A percentile compares a stretch with the other conserved stretches of the same genome.
Evolutionary conservation across 148 eudicot species (phyloP).

Genomic region (Amaranthus cruentus): DNA sequence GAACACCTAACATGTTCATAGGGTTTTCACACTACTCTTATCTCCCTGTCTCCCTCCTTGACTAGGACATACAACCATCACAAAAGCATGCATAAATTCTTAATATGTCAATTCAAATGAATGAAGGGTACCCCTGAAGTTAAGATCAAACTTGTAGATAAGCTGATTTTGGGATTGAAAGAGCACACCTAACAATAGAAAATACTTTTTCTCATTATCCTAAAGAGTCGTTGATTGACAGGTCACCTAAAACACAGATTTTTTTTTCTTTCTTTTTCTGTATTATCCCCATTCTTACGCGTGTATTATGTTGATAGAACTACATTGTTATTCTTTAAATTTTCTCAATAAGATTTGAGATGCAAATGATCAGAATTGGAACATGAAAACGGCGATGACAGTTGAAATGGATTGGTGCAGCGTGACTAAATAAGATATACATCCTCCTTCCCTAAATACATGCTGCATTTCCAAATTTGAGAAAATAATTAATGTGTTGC

Average conservation of each 20-base stretch:
- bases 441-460: too few species aligned
- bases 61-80: constrained; percentile 29
- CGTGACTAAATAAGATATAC: too few species aligned
- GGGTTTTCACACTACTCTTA: neutral
- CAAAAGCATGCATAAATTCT: constrained; percentile 7
- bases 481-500: too few species aligned
- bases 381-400: too few species aligned
- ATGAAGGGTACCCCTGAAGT: neutral
- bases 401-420: too few species aligned
- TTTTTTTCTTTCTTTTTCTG: neutral
- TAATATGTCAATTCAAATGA: constrained; percentile 3
- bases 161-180: neutral
- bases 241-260: neutral
- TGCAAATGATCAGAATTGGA: too few species aligned
- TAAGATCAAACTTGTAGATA: neutral
- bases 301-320: too few species aligned
- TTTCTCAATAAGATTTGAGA: too few species aligned
- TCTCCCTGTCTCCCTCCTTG: neutral
- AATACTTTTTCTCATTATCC: neutral
- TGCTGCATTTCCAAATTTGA: too few species aligned
- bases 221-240: neutral
- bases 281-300: neutral
- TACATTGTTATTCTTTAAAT: too few species aligned
- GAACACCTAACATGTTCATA: constrained; percentile 5
- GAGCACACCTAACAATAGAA: neutral